These are phyloP conservation scores for Kewa caespitosa DNA, from an alignment of 179 eudicot genomes.

Conservation along the genomic window DNA sequence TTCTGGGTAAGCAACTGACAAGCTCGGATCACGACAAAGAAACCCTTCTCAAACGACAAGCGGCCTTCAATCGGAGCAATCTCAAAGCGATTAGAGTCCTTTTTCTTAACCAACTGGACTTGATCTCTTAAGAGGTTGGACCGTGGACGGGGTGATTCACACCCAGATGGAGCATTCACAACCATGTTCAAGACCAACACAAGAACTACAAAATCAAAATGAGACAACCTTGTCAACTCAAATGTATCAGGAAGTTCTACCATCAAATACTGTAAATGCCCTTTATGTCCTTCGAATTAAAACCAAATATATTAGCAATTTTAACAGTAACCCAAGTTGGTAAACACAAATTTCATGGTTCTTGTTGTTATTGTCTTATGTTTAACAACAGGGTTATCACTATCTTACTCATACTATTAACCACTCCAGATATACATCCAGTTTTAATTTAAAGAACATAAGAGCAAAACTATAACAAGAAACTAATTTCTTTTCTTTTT, in stretches of 20 bases:
- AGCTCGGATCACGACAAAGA: constrained; percentile 83
- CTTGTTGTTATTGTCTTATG: too few species aligned
- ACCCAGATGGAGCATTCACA: constrained; percentile 34
- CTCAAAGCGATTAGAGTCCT: constrained; percentile 76
- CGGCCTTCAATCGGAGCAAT: constrained; percentile 69
- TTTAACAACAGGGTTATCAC: too few species aligned
- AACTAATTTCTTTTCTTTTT: too few species aligned
- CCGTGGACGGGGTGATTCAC: constrained; percentile 72
- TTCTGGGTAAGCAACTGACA: constrained; percentile 85
- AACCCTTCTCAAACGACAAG: constrained; percentile 87
- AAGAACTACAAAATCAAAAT: constrained; percentile 22
- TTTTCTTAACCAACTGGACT: constrained; percentile 74
- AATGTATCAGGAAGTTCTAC: not conserved
- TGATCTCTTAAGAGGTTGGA: constrained; percentile 86
- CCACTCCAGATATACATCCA: too few species aligned
- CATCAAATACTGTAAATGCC: too few species aligned
- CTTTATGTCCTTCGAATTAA: too few species aligned
- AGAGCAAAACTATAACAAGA: too few species aligned
- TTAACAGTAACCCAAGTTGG: too few species aligned
- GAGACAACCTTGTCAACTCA: constrained; percentile 3
- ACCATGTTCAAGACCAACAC: constrained; percentile 46
- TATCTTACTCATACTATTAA: too few species aligned
- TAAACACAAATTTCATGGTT: too few species aligned
- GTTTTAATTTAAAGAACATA: too few species aligned
- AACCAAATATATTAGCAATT: too few species aligned